phyloP scores from a whole-genome alignment of 108 stramenopile genomes.

The Skeletonema tropicum region DNA sequence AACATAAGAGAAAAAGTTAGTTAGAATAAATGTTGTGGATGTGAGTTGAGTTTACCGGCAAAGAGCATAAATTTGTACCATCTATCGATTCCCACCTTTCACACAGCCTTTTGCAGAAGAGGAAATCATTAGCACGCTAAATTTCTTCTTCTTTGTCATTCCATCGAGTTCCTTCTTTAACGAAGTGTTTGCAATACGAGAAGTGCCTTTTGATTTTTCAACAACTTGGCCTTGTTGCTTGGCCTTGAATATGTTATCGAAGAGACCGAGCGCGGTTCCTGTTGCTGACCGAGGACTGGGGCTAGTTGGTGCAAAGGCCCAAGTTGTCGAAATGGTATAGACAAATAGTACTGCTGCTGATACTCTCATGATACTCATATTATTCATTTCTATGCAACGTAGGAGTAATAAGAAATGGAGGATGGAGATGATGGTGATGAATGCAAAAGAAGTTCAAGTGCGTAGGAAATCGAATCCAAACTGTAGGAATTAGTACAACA shows the following conservation, averaged over 20 bases:
- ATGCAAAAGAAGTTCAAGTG: too few relatives aligned
- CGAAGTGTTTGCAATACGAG: background rate
- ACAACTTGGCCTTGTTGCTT: background rate
- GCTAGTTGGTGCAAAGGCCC: background rate
- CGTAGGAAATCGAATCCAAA: too few relatives aligned
- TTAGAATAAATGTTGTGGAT: background rate
- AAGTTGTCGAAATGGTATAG: background rate
- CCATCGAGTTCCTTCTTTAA: background rate
- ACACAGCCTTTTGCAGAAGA: background rate
- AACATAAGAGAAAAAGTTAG: too few relatives aligned
- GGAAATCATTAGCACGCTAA: background rate
- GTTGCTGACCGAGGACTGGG: background rate
- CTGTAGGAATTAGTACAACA: too few relatives aligned
- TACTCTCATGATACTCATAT: background rate
- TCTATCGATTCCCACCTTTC: background rate
- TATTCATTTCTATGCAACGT: too few relatives aligned
- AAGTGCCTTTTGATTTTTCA: background rate
- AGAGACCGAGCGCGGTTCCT: background rate
- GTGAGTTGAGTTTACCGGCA: background rate
- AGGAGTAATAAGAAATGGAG: too few relatives aligned
- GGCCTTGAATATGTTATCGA: background rate
- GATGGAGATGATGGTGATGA: too few relatives aligned
- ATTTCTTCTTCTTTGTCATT: conserved; percentile 2
- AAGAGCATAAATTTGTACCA: background rate
- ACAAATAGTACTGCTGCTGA: background rate